Conservation (phyloP, 495 filamentous ascomycete genomes). For the Venustampulla echinocandica region DNA sequence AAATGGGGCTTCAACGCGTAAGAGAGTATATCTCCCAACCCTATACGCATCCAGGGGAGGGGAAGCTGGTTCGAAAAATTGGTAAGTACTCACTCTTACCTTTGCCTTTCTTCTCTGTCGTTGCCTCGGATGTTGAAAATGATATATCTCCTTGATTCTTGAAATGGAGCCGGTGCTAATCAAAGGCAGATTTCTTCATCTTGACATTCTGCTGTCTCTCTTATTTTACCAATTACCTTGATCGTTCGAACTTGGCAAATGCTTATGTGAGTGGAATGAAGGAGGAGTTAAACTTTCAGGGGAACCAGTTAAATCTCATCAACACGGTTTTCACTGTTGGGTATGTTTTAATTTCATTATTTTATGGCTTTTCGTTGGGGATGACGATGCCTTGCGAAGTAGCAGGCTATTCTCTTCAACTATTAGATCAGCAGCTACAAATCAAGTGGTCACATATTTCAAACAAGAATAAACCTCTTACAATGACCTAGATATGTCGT, state of each 20-base stretch:
- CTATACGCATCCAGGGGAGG: constrained; percentile 29
- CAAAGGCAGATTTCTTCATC: constrained; percentile 48
- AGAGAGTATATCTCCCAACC: constrained; percentile 12
- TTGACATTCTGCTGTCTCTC: constrained; percentile 55
- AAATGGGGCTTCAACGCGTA: constrained; percentile 5
- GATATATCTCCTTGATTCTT: neutral
- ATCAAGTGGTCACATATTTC: no score
- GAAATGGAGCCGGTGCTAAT: neutral
- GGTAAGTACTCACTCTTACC: no score
- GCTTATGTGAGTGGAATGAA: constrained; percentile 62
- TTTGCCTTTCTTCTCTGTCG: no score
- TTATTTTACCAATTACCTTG: constrained; percentile 35
- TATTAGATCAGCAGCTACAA: no score
- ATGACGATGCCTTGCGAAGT: neutral
- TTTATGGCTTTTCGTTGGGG: constrained; percentile 22
- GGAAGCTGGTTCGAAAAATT: constrained; percentile 43
- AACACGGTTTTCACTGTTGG: constrained; percentile 35
- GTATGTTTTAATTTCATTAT: constrained; percentile 9
- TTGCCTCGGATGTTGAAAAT: no score
- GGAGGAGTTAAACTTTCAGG: constrained; percentile 48
- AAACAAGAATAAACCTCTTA: neutral
- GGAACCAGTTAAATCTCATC: constrained; percentile 50
- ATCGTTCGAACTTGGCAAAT: constrained; percentile 51
- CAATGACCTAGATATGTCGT: constrained; percentile 42
- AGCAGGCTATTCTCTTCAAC: neutral